A percentile compares a stretch with the other conserved stretches of the same genome.
phyloP scores from a whole-genome alignment of 352 stramenopile species.

The Globisporangium yorkense region DNA sequence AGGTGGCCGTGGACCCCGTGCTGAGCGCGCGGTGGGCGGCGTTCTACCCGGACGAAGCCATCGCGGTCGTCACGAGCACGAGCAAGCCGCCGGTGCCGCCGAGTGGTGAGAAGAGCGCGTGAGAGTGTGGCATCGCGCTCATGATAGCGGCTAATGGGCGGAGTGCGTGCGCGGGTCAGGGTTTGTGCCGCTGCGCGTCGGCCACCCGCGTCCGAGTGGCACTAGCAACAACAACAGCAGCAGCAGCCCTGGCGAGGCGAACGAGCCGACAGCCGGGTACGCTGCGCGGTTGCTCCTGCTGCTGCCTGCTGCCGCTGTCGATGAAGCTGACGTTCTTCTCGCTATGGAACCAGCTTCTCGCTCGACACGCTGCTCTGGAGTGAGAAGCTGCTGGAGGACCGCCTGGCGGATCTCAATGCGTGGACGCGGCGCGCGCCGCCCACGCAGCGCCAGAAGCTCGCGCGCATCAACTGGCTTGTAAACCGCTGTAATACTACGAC shows the following conservation, averaged over 20 bases:
- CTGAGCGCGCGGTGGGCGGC: constrained; percentile 43
- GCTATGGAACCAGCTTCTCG: constrained; percentile 37
- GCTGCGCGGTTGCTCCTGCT: too few relatives aligned
- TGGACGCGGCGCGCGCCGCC: constrained; percentile 53
- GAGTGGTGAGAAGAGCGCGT: constrained; percentile 23
- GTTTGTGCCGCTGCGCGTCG: constrained; percentile 52
- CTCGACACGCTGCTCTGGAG: constrained; percentile 67
- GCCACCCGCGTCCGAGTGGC: constrained; percentile 22
- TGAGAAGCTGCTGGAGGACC: constrained; percentile 56
- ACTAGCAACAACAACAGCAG: constrained; percentile 1
- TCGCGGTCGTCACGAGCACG: constrained; percentile 53
- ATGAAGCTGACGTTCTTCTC: too few relatives aligned
- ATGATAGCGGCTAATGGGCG: too few relatives aligned
- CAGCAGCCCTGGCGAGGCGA: constrained; percentile 12
- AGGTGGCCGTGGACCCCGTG: constrained; percentile 6
- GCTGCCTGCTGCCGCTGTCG: too few relatives aligned
- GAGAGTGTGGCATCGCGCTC: background rate
- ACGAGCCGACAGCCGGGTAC: constrained; percentile 29
- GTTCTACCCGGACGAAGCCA: constrained; percentile 47
- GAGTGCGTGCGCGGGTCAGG: constrained; percentile 23
- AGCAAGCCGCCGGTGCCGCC: constrained; percentile 46
- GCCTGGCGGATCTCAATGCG: constrained; percentile 52
- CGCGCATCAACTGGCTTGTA: constrained; percentile 63
- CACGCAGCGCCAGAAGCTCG: constrained; percentile 52
- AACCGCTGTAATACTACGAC: constrained; percentile 38